These are phyloP conservation scores for Salix brachista DNA, from an alignment of 345 rosid species.

Conservation along the genomic window DNA sequence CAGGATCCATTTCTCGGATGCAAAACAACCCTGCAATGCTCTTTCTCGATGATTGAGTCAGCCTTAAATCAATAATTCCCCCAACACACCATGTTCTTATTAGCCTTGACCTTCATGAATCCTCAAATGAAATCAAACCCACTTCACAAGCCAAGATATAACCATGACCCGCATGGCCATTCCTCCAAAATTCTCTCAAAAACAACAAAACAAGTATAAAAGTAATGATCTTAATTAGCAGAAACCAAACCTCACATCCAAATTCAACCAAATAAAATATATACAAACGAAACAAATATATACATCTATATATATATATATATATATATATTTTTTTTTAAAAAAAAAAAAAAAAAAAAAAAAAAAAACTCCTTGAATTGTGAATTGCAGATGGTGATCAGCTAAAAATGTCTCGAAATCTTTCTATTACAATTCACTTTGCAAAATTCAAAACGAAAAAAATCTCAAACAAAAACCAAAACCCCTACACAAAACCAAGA, in stretches of 20 bases:
- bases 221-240: background rate
- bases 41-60: conserved; percentile 34
- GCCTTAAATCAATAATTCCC: conserved; percentile 25
- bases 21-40: conserved; percentile 32
- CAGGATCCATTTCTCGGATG: conserved; percentile 70
- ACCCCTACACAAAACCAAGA: too few relatives aligned
- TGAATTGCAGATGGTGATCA: background rate
- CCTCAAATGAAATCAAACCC: background rate
- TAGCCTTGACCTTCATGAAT: conserved; percentile 31
- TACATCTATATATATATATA: too few relatives aligned
- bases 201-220: background rate
- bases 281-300: background rate
- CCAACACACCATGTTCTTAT: conserved; percentile 8
- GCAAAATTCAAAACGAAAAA: background rate
- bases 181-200: background rate
- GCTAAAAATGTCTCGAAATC: background rate
- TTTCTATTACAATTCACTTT: too few relatives aligned
- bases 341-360: too few relatives aligned
- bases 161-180: background rate
- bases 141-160: too few relatives aligned
- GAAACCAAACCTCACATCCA: background rate
- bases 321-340: too few relatives aligned
- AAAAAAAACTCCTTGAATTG: too few relatives aligned
- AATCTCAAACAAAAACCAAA: too few relatives aligned
- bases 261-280: background rate